Evolutionary conservation across 768 basidiomycete species (phyloP), one percentile per base, ranked within the genome.

Genomic region (Mycena rebaudengoi): DNA sequence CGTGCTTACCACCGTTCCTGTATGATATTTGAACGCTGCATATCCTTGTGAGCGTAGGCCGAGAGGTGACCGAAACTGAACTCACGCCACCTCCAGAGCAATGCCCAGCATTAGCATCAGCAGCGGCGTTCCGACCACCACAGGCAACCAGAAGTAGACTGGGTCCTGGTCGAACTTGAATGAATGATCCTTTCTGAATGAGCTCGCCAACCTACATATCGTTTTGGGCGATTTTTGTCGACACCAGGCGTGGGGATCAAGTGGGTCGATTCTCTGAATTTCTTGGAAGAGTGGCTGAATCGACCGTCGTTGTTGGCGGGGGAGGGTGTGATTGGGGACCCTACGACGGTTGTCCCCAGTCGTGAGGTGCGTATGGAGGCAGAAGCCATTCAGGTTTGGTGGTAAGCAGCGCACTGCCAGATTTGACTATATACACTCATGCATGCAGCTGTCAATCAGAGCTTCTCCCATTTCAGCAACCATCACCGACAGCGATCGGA

Each of bases 91-190:
- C 66, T 87, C 85, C 14, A 88, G 68, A 0, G 73, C 83, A 29
- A 86, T 69, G 7, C 83, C 87, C 21, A 87, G 52, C 1, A 69
- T 43, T 26, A 90, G 71, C 77, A 86, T 83, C 30, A 81, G 20
- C 13, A 83, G 41, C 25, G 83, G 79, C 11, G 78, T 75, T 2
- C 71, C 78, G 12, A 82, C 37, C 12, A 81, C 76, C 37, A 85
- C 66, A 18, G 74, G 71, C 40, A 81, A 69, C 45, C 72, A 74
- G 62, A 79, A 71, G 23, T 77, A 68, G 14, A 75, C 56, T 44
- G 80, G 80, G 56, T 78, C 74, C 75, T 82, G 58, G n/a, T 48
- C 44, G 56, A 49, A 43, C 28, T 60, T 73, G 53, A 77, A 29
- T 44, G 59, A 12, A 39, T 18, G 33, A 7, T 7, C 60, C 35